These are phyloP conservation scores for Brassica balearica DNA, from an alignment of 441 rosid genomes.

Conservation along the genomic window DNA sequence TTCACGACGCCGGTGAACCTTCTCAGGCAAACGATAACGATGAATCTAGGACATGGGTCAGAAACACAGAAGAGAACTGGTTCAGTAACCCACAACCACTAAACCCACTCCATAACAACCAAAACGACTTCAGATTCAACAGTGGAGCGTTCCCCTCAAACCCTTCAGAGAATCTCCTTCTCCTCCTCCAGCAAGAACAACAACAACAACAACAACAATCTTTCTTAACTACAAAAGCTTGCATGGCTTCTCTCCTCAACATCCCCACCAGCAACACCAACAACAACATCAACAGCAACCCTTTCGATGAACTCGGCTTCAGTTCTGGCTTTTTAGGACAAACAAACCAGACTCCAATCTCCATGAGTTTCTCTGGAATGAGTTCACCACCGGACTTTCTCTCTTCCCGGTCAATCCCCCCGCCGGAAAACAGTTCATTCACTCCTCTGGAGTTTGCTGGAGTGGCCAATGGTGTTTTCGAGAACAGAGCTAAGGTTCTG, in stretches of 20 bases:
- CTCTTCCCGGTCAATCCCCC: slow-evolving; percentile 27
- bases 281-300: slow-evolving; percentile 46
- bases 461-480: slow-evolving; percentile 36
- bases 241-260: slow-evolving; percentile 57
- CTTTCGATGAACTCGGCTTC: slow-evolving; percentile 58
- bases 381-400: slow-evolving; percentile 42
- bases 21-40: slow-evolving; percentile 29
- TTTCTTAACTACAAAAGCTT: slow-evolving; percentile 52
- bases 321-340: slow-evolving; percentile 50
- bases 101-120: slow-evolving; percentile 30
- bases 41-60: slow-evolving; percentile 59
- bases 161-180: slow-evolving; percentile 48
- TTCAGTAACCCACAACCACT: slow-evolving; percentile 42
- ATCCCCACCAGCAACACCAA: slow-evolving; percentile 35
- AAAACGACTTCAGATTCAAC: slow-evolving; percentile 48
- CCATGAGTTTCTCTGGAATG: slow-evolving; percentile 45
- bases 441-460: slow-evolving; percentile 47
- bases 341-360: slow-evolving; percentile 45
- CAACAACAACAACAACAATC: slow-evolving; percentile 39
- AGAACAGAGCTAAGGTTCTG: slow-evolving; percentile 48
- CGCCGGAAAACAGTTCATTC: slow-evolving; percentile 42
- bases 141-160: slow-evolving; percentile 42
- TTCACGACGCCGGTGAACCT: slow-evolving; percentile 39
- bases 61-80: slow-evolving; percentile 57
- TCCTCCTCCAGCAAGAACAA: slow-evolving; percentile 48